Percentiles rank a stretch among this genome's conserved stretches.
phyloP scores from a whole-genome alignment of 768 basidiomycete genomes.

The Boletus vermiculosoides region DNA sequence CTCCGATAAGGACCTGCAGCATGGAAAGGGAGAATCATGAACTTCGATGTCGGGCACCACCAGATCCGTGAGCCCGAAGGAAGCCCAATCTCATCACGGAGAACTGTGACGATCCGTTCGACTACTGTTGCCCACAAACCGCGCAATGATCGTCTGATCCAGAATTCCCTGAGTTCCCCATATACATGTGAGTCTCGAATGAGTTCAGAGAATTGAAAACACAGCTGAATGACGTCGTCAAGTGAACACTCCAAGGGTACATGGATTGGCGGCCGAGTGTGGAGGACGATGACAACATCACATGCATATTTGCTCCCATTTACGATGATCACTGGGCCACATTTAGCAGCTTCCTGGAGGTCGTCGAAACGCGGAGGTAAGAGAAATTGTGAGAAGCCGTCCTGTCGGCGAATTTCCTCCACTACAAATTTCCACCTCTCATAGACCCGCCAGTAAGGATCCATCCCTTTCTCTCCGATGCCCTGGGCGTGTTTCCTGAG shows the following conservation, averaged over 20 bases:
- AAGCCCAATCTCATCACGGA: not conserved
- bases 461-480: too few species aligned
- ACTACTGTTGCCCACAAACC: not conserved
- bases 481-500: too few species aligned
- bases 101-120: not conserved
- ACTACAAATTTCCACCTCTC: too few species aligned
- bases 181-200: not conserved
- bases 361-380: not conserved
- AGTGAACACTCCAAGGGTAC: too few species aligned
- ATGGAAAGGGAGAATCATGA: too few species aligned
- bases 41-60: too few species aligned
- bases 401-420: too few species aligned
- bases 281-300: not conserved
- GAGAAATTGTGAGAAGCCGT: not conserved
- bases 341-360: not conserved
- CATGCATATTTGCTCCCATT: not conserved
- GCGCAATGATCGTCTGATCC: not conserved
- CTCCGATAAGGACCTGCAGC: too few species aligned
- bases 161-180: not conserved
- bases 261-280: not conserved
- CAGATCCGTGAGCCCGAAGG: too few species aligned
- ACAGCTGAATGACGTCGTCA: too few species aligned
- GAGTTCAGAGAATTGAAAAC: too few species aligned
- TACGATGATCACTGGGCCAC: not conserved
- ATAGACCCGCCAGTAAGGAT: too few species aligned